Base-by-base conservation (phyloP, 139 green algal genomes). In the Chlamydomonas sp. region DNA sequence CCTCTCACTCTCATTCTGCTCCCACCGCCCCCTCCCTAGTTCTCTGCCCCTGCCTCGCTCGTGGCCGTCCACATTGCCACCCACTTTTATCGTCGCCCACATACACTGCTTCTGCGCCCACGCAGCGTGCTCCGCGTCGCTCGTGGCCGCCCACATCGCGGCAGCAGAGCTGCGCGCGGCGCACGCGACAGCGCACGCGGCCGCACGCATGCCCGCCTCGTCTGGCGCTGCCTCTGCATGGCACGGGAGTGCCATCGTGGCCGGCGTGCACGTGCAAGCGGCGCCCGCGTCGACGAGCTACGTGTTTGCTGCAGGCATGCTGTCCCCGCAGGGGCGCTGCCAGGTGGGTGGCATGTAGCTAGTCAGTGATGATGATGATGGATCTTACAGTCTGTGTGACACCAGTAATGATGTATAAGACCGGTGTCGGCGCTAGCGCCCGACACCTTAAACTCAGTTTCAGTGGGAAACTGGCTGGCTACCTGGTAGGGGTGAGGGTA, bases 81-180 rank as follows among this genome's bases (percentile, higher is more conserved):
- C n/a, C n/a, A n/a, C n/a, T n/a, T n/a, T n/a, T n/a, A n/a, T n/a
- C n/a, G n/a, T n/a, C n/a, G n/a, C n/a, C n/a, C n/a, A n/a, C n/a
- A n/a, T n/a, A n/a, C n/a, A n/a, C n/a, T n/a, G n/a, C n/a, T n/a
- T 66, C 26, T 43, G 5, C 1, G 80, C 91, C 0, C 85, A 92
- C 77, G 91, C 87, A 0, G 85, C 87, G 2, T 92, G 87, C 69
- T 87, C 79, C 2, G 72, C 83, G 1, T 87, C 85, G 0, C 66
- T 89, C 1, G 81, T 90, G 29, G 83, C 81, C 3, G 8, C 77
- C 16, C 77, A 88, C 50, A 5, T 89, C 24, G 83, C 79, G 1
- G 29, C 48, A 8, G 16, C 37, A 20, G 60, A 64, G 3, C 65
- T 36, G 35, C 67, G 48, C 13, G 8, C 36, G 37, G 5, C 48